Conservation (phyloP, 1,284 basidiomycete genomes). For the Ustilago shanxiensis region DNA sequence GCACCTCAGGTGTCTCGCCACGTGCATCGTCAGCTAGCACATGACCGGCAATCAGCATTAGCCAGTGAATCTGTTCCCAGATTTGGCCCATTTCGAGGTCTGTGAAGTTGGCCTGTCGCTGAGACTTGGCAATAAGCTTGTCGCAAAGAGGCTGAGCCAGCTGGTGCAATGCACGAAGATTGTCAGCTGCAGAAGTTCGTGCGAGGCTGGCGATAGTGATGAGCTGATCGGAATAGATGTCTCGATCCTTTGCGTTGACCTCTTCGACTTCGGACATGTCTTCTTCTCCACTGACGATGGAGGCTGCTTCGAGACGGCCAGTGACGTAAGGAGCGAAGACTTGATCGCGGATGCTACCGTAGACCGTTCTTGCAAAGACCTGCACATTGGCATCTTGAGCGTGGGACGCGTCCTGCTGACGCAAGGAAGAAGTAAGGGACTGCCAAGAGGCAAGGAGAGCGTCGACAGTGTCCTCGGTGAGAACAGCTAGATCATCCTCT, state of each 20-base stretch:
- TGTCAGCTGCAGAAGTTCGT: constrained; percentile 42
- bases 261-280: constrained; percentile 57
- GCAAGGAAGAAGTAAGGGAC: constrained; percentile 26
- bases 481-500: constrained; percentile 54
- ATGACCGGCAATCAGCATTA: constrained; percentile 58
- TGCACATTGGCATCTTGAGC: constrained; percentile 31
- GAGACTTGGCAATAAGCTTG: constrained; percentile 43
- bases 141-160: constrained; percentile 40
- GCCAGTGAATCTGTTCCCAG: constrained; percentile 68
- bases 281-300: constrained; percentile 21
- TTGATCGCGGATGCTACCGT: constrained; percentile 51
- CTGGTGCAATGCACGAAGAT: constrained; percentile 24
- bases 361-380: constrained; percentile 35
- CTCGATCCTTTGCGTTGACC: constrained; percentile 53
- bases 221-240: constrained; percentile 62
- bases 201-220: constrained; percentile 59
- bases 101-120: constrained; percentile 19
- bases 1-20: constrained; percentile 57
- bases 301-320: constrained; percentile 54
- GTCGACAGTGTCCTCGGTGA: constrained; percentile 54
- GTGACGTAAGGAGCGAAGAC: constrained; percentile 60
- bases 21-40: constrained; percentile 55
- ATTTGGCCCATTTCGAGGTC: constrained; percentile 41
- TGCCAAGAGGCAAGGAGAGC: constrained; percentile 52
- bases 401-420: constrained; percentile 29